These are phyloP conservation scores for Didymella segeticola DNA, from an alignment of 2,329 filamentous ascomycete species.

Conservation along the genomic window DNA sequence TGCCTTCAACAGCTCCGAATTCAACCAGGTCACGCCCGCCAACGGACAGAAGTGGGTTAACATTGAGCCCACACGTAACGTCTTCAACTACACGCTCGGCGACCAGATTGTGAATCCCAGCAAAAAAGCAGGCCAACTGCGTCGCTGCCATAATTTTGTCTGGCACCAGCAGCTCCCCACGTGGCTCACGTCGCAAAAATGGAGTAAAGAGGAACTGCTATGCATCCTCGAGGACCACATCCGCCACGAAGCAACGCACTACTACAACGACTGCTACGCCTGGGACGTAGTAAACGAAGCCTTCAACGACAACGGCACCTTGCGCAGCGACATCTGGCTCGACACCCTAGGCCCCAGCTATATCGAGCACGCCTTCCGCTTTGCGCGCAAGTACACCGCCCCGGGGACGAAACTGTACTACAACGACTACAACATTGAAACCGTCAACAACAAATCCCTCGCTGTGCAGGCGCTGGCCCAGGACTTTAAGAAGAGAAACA, in stretches of 20 bases:
- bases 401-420: conserved; percentile 66
- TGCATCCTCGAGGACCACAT: conserved; percentile 67
- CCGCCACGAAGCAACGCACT: conserved; percentile 63
- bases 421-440: conserved; percentile 71
- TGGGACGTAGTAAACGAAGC: conserved; percentile 74
- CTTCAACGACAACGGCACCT: conserved; percentile 64
- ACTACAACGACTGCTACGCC: conserved; percentile 65
- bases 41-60: conserved; percentile 71
- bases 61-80: conserved; percentile 63
- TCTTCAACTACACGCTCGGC: conserved; percentile 65
- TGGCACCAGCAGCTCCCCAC: conserved; percentile 63
- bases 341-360: conserved; percentile 63
- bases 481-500: conserved; percentile 45
- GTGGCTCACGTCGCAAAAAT: conserved; percentile 60
- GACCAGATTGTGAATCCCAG: conserved; percentile 57
- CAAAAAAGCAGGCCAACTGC: conserved; percentile 51
- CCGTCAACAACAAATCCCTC: conserved; percentile 55
- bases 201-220: conserved; percentile 65
- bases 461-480: conserved; percentile 43
- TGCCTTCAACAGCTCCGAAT: conserved; percentile 63
- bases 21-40: conserved; percentile 69
- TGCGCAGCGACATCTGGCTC: conserved; percentile 62
- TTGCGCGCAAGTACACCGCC: conserved; percentile 61
- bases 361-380: conserved; percentile 64
- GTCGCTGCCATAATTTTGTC: conserved; percentile 69